Evolutionary conservation across 352 stramenopile genomes (phyloP), one percentile per base, ranked within the genome.

Genomic region (Pythium aquatile): DNA sequence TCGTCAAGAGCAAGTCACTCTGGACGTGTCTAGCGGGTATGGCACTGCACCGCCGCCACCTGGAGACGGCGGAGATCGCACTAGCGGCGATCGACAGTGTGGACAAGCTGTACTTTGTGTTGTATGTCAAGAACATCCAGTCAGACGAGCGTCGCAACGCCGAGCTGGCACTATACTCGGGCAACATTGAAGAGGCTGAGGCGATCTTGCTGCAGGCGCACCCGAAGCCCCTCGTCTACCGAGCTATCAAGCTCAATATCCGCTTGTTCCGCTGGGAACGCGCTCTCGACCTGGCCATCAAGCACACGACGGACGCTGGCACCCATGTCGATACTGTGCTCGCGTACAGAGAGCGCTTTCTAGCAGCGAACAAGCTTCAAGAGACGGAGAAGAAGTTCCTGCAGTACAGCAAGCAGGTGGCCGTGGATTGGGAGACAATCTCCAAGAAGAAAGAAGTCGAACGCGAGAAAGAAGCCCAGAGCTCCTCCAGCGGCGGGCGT

Each of bases 161-260:
- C 9, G 90, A 97, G 53, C 75, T 98, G 42, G 88, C 90, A 7
- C 60, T 98, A 14, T 97, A 88, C 58, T 85, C 83, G 5, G 81
- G 80, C 29, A 92, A 79, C 44, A 75, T 96, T n/a, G 87, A 97
- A 20, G 88, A 98, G 69, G 94, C 93, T n/a, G 91, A 98, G 65
- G 69, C 75, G 1, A 98, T 98, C 44, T 70, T 98, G 39, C 69
- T 98, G 51, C 91, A 98, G 58, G 85, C 91, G 0, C 87, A 90
- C 35, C 92, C 91, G 1, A 83, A 73, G 40, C 90, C 92, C 54
- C 78, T 98, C 1, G 65, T 98, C 10, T 97, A 98, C 63, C 86
- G 93, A 47, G 90, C 92, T 28, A 97, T 98, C 70, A 98, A 98
- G 69, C 76, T 98, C 62, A 98, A 98, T 66, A 72, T 98, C 42